phyloP scores from a whole-genome alignment of 257 asterid species.

The Przewalskia tangutica region DNA sequence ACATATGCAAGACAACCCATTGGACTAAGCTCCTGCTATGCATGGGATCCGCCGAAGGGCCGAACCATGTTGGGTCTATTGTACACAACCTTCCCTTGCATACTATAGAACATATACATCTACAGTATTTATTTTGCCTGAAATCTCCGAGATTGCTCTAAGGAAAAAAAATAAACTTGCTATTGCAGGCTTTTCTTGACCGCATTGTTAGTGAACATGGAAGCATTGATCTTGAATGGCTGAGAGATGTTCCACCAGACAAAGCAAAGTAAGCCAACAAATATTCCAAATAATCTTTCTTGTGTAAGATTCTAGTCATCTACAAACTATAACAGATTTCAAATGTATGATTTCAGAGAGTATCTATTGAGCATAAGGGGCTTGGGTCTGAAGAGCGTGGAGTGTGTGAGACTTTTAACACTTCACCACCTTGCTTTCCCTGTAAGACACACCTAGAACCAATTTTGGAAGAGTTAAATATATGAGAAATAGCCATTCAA shows the following conservation, averaged over 20 bases:
- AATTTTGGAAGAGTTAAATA: constrained; percentile 2
- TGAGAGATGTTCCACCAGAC: constrained; percentile 89
- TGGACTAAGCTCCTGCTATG: background rate
- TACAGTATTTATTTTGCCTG: background rate
- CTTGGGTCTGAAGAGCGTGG: constrained; percentile 91
- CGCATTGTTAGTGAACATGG: constrained; percentile 83
- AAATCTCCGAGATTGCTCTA: constrained; percentile 11
- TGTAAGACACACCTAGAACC: constrained; percentile 40
- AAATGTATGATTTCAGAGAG: constrained; percentile 50
- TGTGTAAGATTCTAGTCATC: background rate
- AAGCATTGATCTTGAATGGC: constrained; percentile 89
- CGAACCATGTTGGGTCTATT: background rate
- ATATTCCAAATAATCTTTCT: constrained; percentile 1
- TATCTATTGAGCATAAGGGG: constrained; percentile 88
- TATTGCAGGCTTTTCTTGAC: constrained; percentile 70
- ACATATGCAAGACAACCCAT: background rate
- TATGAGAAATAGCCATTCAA: constrained; percentile 7
- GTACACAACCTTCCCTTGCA: background rate
- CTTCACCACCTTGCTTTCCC: constrained; percentile 99
- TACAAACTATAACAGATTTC: constrained; percentile 9
- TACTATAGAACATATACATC: background rate
- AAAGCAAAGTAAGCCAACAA: constrained; percentile 64
- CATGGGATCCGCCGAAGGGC: background rate
- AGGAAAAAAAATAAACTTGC: constrained; percentile 10
- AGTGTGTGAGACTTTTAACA: constrained; percentile 94